Evolutionary conservation across 23 red algal species (phyloP), one percentile per base, ranked within the genome.

Genomic region (Cyanidiococcus yangmingshanensis): DNA sequence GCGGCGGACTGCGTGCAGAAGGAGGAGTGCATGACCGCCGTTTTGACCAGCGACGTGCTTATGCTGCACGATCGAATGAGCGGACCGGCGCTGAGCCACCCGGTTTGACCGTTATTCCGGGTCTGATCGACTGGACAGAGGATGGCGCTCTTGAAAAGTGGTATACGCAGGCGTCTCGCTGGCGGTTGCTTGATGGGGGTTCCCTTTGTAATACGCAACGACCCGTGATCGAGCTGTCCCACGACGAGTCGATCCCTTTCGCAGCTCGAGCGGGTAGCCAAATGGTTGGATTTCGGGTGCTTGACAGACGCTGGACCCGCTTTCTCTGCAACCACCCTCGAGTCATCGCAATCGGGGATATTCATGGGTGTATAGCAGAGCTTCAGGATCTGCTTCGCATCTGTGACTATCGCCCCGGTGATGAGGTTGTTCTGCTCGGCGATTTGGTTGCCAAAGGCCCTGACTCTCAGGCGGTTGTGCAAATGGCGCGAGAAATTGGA

Each of bases 381-480:
- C 39, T 96, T 68, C 77, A 85, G 79, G 84, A 78, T 27, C 36
- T 96, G 41, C 74, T 96, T 67, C 68, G 87, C 27, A 58, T 96
- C 59, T 87, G 84, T 25, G 84, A 89, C 57, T 96, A 79, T 74
- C 38, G 74, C 1, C 92, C 87, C 41, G 92, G 92, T 41, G 92
- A 96, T 41, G 87, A 90, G 67, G 58, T 96, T 15, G 57, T 96
- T 2, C 84, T 96, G 68, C 39, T 90, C 39, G 92, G 92, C 58
- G 92, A 96, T 45, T 63, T 96, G 37, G 92, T 96, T 3, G 87
- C 92, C 34, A 96, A 96, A 67, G 92, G 92, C 26, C 92, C 92
- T 1, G 92, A 96, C 75, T 87, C 82, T 37, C 77, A 82, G 1
- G 81, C 76, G 24, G 92, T 90, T 24, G 92, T 96, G 37, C 85